Conservation (phyloP, 169 alveolate species). For the Plasmodium vivax region DNA sequence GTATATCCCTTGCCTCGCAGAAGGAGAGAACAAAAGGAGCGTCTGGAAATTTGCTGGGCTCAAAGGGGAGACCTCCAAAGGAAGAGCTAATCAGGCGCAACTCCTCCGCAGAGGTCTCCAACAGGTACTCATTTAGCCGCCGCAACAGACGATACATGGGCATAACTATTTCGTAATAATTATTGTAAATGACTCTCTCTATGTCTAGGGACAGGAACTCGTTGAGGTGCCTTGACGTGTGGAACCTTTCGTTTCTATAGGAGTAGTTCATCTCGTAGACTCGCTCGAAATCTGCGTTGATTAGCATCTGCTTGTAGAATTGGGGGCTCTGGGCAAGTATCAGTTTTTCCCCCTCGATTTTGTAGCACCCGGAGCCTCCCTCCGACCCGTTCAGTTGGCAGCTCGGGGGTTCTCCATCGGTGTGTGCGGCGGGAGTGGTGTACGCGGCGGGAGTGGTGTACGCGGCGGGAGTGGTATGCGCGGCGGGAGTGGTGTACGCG, state of each 20-base stretch:
- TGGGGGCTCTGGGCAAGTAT: constrained; percentile 57
- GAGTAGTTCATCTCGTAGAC: constrained; percentile 45
- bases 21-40: constrained; percentile 28
- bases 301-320: constrained; percentile 52
- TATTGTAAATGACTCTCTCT: constrained; percentile 28
- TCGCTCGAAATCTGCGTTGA: constrained; percentile 25
- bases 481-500: too few relatives aligned
- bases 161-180: constrained; percentile 35
- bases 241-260: constrained; percentile 48
- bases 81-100: neutral
- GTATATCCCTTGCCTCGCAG: constrained; percentile 42
- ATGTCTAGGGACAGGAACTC: constrained; percentile 40
- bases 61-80: neutral
- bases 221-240: constrained; percentile 36
- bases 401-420: neutral
- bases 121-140: neutral
- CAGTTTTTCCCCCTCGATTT: constrained; percentile 21
- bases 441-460: neutral
- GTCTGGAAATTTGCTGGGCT: neutral
- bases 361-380: constrained; percentile 27
- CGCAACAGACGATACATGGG: constrained; percentile 21
- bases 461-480: too few relatives aligned
- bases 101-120: neutral
- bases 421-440: neutral
- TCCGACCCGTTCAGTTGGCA: constrained; percentile 24